Conservation (phyloP, 2,329 filamentous ascomycete genomes). For the Botrytis deweyae region DNA sequence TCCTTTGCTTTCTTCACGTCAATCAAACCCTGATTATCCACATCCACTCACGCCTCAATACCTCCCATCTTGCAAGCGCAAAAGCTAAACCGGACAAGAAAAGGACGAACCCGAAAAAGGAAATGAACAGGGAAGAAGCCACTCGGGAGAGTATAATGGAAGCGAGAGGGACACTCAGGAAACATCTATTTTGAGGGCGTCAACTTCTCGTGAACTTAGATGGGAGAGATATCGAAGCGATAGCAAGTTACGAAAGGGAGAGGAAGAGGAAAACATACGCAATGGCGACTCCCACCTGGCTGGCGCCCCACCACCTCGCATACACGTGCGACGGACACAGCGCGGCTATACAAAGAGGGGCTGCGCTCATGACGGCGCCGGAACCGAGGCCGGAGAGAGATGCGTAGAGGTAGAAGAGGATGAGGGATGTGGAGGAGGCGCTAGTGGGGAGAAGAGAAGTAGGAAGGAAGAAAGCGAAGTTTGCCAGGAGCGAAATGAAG, state of each 20-base stretch:
- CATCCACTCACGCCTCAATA: neutral
- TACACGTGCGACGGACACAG: conserved; percentile 37
- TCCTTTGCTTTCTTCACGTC: neutral
- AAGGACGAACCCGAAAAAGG: neutral
- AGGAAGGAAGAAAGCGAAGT: neutral
- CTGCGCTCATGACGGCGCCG: conserved; percentile 37
- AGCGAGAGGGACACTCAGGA: neutral
- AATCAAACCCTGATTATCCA: neutral
- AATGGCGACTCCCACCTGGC: conserved; percentile 36
- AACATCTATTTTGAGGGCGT: neutral
- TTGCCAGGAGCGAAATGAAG: conserved; percentile 23
- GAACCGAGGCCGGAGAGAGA: conserved; percentile 37
- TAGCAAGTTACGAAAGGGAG: neutral
- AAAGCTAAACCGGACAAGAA: neutral
- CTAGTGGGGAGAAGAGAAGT: neutral
- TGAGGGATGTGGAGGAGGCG: conserved; percentile 7
- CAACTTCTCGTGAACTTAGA: too few relatives aligned
- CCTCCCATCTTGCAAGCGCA: neutral
- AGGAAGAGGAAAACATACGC: conserved; percentile 30
- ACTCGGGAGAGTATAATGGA: neutral
- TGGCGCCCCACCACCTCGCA: conserved; percentile 37
- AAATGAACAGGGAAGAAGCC: neutral
- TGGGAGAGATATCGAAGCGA: neutral
- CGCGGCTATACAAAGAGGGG: conserved; percentile 36
- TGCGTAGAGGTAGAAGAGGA: conserved; percentile 36